Base-by-base conservation (phyloP, 2,329 filamentous ascomycete species). In the Ophiostoma australiae region DNA sequence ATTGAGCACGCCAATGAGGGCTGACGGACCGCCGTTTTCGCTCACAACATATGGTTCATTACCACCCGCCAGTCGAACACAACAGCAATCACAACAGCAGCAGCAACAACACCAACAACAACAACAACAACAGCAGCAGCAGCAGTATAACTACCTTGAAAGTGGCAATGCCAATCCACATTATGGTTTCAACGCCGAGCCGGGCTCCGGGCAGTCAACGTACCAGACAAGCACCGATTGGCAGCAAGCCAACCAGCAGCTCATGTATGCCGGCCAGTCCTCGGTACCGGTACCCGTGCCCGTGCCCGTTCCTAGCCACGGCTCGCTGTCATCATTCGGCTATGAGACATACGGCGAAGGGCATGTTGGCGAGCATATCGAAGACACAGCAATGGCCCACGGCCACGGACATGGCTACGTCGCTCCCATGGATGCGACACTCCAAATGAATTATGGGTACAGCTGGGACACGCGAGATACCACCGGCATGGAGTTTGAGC, bases 401-500 rank as follows among this genome's bases (percentile, higher is more conserved):
- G 52, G 58, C 58, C 58, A 63, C 58, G 58, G 52, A 27, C 65
- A 35, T 15, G 33, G 44, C 17, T 72, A 66, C 44, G 58, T 69
- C 0, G 35, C 55, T 8, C 33, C 65, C 20, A 48, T 58, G 15
- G 44, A 66, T 55, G 11, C 66, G 10, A 37, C 35, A 10, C 35
- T 66, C 5, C 44, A 67, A 7, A 20, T 63, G 5, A 17, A 44
- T 10, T 69, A 63, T 55, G 27, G 35, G 67, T 69, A 67, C 48
- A 55, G 69, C 33, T 70, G 71, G 71, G 66, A 63, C 8, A 35
- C 44, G 4, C 55, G 35, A 27, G 69, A 37, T 31, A 35, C 27
- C 37, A 20, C 58, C 13, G n/a, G 15, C 31, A 27, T 69, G 33
- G 69, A 66, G 4, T 68, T 61, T 20, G 61, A 39, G 6, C 10